Evolutionary conservation across 495 filamentous ascomycete genomes (phyloP).

Genomic region (Cercophora newfieldiana): DNA sequence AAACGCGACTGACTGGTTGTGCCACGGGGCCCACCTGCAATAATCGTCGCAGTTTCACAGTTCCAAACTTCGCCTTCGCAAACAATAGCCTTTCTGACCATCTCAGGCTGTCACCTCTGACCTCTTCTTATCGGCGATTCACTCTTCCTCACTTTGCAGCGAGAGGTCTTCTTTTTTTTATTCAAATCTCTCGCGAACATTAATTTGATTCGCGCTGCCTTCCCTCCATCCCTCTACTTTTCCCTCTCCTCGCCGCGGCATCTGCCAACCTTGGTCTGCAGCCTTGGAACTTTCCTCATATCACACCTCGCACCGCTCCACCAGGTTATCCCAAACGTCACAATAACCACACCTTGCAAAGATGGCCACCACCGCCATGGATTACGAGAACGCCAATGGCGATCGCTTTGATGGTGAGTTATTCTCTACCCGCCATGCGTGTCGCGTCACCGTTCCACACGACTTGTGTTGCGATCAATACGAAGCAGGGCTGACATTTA

Average conservation of each 20-base stretch:
- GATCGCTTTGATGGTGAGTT: constrained; percentile 82
- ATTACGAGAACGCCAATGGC: constrained; percentile 80
- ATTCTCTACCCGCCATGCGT: background rate
- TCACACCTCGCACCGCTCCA: background rate
- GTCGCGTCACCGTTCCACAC: background rate
- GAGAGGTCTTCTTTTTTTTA: background rate
- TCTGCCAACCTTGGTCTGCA: background rate
- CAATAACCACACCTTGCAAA: constrained; percentile 21
- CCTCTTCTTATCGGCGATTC: constrained; percentile 1
- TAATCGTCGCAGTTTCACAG: constrained; percentile 7
- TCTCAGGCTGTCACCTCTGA: background rate
- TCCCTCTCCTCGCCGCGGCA: background rate
- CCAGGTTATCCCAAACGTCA: background rate
- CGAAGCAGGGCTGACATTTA: constrained; percentile 17
- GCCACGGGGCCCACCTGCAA: background rate
- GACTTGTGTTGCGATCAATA: background rate
- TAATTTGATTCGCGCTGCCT: constrained; percentile 2
- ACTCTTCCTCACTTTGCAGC: background rate
- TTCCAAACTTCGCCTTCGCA: constrained; percentile 16
- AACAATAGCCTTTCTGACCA: constrained; percentile 12
- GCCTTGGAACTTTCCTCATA: background rate
- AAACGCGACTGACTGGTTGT: constrained; percentile 8
- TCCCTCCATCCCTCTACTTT: background rate
- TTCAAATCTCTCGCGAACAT: constrained; percentile 1
- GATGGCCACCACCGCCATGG: constrained; percentile 64